A percentile compares a stretch with the other conserved stretches of the same genome.
Conservation (phyloP, 306 rosid species). For the Acacia acuminata region DNA sequence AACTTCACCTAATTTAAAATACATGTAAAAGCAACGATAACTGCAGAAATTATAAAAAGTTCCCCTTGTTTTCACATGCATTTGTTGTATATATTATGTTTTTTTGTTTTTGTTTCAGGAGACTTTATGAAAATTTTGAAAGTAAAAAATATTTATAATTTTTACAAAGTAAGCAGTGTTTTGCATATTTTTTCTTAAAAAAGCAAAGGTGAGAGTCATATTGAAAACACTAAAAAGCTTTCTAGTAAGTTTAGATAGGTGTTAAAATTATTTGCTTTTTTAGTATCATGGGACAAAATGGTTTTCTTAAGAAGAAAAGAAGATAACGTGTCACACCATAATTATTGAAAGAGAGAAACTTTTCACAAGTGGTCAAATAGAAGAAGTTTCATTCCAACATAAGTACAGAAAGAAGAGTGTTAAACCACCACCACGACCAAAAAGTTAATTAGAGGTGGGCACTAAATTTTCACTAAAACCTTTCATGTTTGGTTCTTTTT, state of each 20-base stretch:
- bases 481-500: neutral
- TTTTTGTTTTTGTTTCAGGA: too few species aligned
- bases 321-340: conserved; percentile 17
- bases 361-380: conserved; percentile 45
- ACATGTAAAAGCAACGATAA: too few species aligned
- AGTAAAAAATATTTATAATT: too few species aligned
- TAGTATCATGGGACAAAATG: conserved; percentile 7
- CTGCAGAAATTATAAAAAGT: too few species aligned
- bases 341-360: conserved; percentile 18
- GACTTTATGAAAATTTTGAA: too few species aligned
- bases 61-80: too few species aligned
- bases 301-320: neutral
- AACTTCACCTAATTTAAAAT: too few species aligned
- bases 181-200: too few species aligned
- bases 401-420: conserved; percentile 38
- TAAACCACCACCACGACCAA: conserved; percentile 15
- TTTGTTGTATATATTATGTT: too few species aligned
- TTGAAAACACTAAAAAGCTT: neutral
- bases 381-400: conserved; percentile 40
- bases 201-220: neutral
- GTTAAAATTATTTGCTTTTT: neutral
- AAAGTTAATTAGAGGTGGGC: conserved; percentile 25
- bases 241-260: neutral
- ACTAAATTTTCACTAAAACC: neutral
- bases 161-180: too few species aligned